Percentiles rank a stretch among this genome's conserved stretches.
These are phyloP conservation scores for Sporormia fimetaria DNA, from an alignment of 495 filamentous ascomycete species.

Conservation along the genomic window DNA sequence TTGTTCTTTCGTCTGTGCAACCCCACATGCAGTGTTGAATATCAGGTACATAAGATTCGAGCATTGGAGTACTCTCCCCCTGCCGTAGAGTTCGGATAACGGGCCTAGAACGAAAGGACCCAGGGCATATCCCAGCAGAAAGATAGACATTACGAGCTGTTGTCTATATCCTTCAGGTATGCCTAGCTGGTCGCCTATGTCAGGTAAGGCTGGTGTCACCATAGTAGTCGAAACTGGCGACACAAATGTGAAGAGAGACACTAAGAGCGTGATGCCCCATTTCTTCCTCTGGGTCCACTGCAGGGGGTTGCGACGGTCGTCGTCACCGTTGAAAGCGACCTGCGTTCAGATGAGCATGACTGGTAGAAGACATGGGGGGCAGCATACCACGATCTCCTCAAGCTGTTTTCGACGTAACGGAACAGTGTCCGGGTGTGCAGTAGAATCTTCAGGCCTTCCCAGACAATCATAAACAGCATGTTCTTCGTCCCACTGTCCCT, in stretches of 20 bases:
- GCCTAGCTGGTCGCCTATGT: constrained; percentile 47
- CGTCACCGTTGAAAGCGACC: constrained; percentile 27
- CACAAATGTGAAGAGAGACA: constrained; percentile 48
- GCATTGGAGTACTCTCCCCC: constrained; percentile 30
- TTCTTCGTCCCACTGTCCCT: too few relatives aligned
- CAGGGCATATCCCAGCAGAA: constrained; percentile 6
- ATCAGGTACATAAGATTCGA: constrained; percentile 56
- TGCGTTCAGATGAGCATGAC: too few relatives aligned
- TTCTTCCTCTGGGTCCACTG: constrained; percentile 39
- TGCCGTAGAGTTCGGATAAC: constrained; percentile 14
- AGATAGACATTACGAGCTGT: constrained; percentile 46
- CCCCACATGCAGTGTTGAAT: constrained; percentile 47
- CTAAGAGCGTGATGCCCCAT: constrained; percentile 45
- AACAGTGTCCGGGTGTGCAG: too few relatives aligned
- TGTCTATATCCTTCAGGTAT: constrained; percentile 43
- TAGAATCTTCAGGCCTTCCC: too few relatives aligned
- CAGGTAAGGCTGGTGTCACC: constrained; percentile 52
- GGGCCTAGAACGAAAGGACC: constrained; percentile 15
- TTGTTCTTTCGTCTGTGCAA: constrained; percentile 39
- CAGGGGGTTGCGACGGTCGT: constrained; percentile 30
- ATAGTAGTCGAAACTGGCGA: constrained; percentile 59
- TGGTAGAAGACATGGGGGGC: too few relatives aligned
- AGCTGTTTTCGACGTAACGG: too few relatives aligned
- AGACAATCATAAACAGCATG: too few relatives aligned
- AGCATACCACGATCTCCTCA: too few relatives aligned